Evolutionary conservation across 441 rosid species (phyloP), one percentile per base, ranked within the genome.

Genomic region (Eruca vesicaria): DNA sequence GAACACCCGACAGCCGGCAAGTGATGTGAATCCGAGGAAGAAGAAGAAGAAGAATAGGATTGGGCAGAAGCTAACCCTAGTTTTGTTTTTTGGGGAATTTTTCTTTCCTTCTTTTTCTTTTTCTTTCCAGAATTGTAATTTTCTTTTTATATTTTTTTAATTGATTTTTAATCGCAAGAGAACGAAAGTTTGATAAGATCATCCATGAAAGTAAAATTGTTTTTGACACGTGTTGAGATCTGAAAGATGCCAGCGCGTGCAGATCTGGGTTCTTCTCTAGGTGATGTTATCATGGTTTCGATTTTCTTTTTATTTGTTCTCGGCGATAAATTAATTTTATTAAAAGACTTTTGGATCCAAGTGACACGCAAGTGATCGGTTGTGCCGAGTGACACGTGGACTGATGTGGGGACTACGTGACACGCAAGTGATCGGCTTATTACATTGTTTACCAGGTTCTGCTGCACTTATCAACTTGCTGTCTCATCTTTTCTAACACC

Each of bases 191-290:
- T 7, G 55, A 16, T 48, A 48, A 48, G 55, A 16, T 16, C 20
- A 50, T 4, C 11, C 50, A 50, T 19, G 53, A 45, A 45, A 7
- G 53, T 45, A 50, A 16, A 50, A 50, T 2, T 50, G n/a, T 50
- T 55, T 43, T 2, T 4, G 38, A 12, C 82, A 79, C 78, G 82
- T 79, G 82, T 15, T 78, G 11, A 0, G 0, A 16, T 7, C 0
- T 36, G 16, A 58, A 50, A 33, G 78, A 69, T 63, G 71, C 78
- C 78, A 79, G 68, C 78, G 72, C 66, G 62, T 57, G 18, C 63
- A 69, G 75, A 69, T 79, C 82, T 78, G 78, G 78, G 81, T 63
- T 63, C 78, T 57, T 73, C 78, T 68, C 26, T 7, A 57, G 7
- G n/a, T 78, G 78, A 78, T 66, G 69, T 68, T 8, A 62, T 62